These are phyloP conservation scores for Lentinula edodes DNA, from an alignment of 768 basidiomycete species.

Conservation along the genomic window DNA sequence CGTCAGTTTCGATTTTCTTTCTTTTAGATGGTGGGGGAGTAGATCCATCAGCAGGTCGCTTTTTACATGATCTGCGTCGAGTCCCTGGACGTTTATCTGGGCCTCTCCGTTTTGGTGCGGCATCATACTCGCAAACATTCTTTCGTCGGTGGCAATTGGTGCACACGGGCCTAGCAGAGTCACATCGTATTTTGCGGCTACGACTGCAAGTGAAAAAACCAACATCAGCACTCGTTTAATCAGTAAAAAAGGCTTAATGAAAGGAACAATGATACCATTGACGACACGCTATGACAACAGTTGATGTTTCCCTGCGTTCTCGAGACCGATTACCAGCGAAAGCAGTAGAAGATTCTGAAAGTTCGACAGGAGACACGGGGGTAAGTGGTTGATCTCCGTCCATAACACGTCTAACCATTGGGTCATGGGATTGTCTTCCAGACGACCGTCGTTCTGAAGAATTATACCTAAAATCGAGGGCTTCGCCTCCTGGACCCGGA, in stretches of 20 bases:
- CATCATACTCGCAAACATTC: conserved; percentile 76
- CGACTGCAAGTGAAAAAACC: conserved; percentile 48
- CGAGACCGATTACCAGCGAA: conserved; percentile 24
- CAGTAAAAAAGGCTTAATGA: conserved; percentile 35
- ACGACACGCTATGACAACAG: conserved; percentile 77
- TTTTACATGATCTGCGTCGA: conserved; percentile 81
- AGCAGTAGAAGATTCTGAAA: conserved; percentile 27
- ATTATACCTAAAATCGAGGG: conserved; percentile 33
- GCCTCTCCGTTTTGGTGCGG: conserved; percentile 74
- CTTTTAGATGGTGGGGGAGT: conserved; percentile 48
- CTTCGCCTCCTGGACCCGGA: conserved; percentile 26
- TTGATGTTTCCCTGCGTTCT: conserved; percentile 54
- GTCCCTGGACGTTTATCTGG: conserved; percentile 86
- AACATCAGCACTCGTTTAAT: conserved; percentile 22
- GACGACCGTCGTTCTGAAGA: conserved; percentile 39
- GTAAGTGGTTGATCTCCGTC: conserved; percentile 23
- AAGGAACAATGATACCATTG: conserved; percentile 52
- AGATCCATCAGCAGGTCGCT: conserved; percentile 55
- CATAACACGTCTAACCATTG: conserved; percentile 31
- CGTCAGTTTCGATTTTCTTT: conserved; percentile 31
- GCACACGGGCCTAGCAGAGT: conserved; percentile 76
- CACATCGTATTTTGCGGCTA: conserved; percentile 80
- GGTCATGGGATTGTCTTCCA: conserved; percentile 41
- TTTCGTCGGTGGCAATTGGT: conserved; percentile 77
- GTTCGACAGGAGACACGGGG: conserved; percentile 28